These are phyloP conservation scores for Myxozyma melibiosi DNA, from an alignment of 805 yeast genomes.

Conservation along the genomic window DNA sequence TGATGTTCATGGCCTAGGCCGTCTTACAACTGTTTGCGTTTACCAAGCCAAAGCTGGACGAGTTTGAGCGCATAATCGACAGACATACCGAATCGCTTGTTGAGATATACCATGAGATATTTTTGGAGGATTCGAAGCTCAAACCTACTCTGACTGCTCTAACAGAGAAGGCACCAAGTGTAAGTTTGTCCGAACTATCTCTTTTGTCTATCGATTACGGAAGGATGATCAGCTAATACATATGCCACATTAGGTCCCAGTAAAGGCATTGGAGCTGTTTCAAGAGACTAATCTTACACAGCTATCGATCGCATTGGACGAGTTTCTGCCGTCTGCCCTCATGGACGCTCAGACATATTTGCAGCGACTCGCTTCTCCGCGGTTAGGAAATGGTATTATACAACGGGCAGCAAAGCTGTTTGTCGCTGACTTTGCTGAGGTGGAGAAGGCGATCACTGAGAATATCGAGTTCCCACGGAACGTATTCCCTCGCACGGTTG, in stretches of 20 bases:
- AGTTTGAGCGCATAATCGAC: constrained; percentile 3
- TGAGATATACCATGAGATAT: constrained; percentile 16
- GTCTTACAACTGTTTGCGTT: constrained; percentile 26
- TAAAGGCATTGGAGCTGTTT: constrained; percentile 4
- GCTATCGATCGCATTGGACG: constrained; percentile 38
- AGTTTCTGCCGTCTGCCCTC: constrained; percentile 43
- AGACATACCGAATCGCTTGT: constrained; percentile 5
- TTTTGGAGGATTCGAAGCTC: constrained; percentile 21
- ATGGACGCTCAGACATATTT: constrained; percentile 39
- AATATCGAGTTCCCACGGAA: constrained; percentile 32
- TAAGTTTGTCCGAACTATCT: too few relatives aligned
- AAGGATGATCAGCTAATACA: too few relatives aligned
- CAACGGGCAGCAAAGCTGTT: constrained; percentile 40
- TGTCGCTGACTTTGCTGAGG: constrained; percentile 39
- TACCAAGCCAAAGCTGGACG: constrained; percentile 21
- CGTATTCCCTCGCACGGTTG: constrained; percentile 38
- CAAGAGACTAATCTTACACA: constrained; percentile 22
- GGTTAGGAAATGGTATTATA: constrained; percentile 40
- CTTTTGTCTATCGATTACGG: too few relatives aligned
- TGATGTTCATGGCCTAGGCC: too few relatives aligned
- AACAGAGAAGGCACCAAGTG: constrained; percentile 14
- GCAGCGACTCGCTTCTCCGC: constrained; percentile 42
- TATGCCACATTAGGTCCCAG: background rate
- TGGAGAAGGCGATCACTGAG: constrained; percentile 39
- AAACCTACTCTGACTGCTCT: constrained; percentile 15